phyloP scores from a whole-genome alignment of 2,329 filamentous ascomycete genomes.

The Botryosphaeria dothidea region DNA sequence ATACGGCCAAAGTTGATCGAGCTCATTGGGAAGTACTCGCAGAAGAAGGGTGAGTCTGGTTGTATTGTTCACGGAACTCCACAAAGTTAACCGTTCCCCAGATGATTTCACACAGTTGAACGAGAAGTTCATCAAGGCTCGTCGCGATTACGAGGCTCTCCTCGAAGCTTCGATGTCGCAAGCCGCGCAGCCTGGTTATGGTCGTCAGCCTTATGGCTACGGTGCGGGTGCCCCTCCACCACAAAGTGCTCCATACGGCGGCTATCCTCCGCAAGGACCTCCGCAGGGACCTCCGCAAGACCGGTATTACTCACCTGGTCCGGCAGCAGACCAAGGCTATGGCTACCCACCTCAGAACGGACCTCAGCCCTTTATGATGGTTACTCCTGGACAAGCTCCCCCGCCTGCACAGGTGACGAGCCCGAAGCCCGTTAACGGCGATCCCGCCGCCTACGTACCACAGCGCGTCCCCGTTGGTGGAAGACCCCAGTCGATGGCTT shows the following conservation, averaged over 20 bases:
- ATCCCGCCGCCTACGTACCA: slow-evolving; percentile 38
- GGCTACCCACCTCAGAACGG: slow-evolving; percentile 27
- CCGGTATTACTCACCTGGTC: slow-evolving; percentile 40
- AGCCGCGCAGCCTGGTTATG: slow-evolving; percentile 76
- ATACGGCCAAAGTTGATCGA: slow-evolving; percentile 97
- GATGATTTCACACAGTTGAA: slow-evolving; percentile 98
- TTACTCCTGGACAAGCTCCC: slow-evolving; percentile 30
- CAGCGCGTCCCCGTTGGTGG: slow-evolving; percentile 37
- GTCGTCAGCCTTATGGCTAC: slow-evolving; percentile 50
- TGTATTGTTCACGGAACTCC: slow-evolving; percentile 10
- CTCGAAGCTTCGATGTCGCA: slow-evolving; percentile 96
- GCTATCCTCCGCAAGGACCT: slow-evolving; percentile 32
- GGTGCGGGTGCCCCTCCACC: slow-evolving; percentile 31
- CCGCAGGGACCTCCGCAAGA: slow-evolving; percentile 29
- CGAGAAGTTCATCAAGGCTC: slow-evolving; percentile 98
- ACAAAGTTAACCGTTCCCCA: slow-evolving; percentile 43
- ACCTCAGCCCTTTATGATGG: slow-evolving; percentile 41
- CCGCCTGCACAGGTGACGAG: slow-evolving; percentile 23
- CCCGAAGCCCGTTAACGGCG: slow-evolving; percentile 30
- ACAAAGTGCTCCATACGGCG: slow-evolving; percentile 23
- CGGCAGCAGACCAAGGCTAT: slow-evolving; percentile 28
- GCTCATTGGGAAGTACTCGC: slow-evolving; percentile 97
- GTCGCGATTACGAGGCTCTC: slow-evolving; percentile 93
- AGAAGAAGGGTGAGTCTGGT: slow-evolving; percentile 81
- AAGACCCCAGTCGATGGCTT: slow-evolving; percentile 38